Conservation (phyloP, 352 stramenopile species). For the Phytophthora podocarpi region DNA sequence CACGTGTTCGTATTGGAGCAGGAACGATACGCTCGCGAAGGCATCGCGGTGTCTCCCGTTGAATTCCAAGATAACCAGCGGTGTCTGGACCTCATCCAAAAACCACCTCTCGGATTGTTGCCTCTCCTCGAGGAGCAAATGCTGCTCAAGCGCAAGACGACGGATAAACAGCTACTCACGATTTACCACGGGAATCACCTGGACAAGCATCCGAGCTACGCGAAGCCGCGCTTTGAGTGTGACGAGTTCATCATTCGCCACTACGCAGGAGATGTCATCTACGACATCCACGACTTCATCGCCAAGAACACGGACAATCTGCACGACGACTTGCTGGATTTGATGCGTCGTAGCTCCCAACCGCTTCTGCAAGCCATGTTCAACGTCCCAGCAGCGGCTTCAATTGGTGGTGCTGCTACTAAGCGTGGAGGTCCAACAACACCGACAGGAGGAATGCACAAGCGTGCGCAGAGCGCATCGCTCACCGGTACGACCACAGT, state of each 20-base stretch:
- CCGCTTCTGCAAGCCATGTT: conserved; percentile 74
- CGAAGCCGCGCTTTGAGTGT: conserved; percentile 79
- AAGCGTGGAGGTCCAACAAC: conserved; percentile 29
- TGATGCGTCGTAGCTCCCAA: conserved; percentile 71
- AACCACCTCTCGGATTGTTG: conserved; percentile 75
- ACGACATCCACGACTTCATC: conserved; percentile 86
- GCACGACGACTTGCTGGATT: conserved; percentile 85
- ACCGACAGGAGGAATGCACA: conserved; percentile 23
- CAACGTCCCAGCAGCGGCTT: conserved; percentile 3
- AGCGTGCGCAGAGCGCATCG: conserved; percentile 48
- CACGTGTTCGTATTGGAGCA: conserved; percentile 88
- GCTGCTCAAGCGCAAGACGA: conserved; percentile 86
- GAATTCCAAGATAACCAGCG: conserved; percentile 87
- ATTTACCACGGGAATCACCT: conserved; percentile 83
- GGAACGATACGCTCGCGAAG: conserved; percentile 77
- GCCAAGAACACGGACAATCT: conserved; percentile 91
- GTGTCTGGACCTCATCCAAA: conserved; percentile 84
- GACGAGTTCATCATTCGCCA: conserved; percentile 89
- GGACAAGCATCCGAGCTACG: conserved; percentile 73
- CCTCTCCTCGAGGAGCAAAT: conserved; percentile 89
- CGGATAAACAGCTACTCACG: conserved; percentile 81
- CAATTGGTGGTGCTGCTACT: conserved; percentile 26
- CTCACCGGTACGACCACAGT: conserved; percentile 71
- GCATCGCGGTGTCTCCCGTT: conserved; percentile 73
- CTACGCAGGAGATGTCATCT: conserved; percentile 83